Evolutionary conservation across 768 basidiomycete species (phyloP), one percentile per base, ranked within the genome.

Genomic region (Harrya chromipes): DNA sequence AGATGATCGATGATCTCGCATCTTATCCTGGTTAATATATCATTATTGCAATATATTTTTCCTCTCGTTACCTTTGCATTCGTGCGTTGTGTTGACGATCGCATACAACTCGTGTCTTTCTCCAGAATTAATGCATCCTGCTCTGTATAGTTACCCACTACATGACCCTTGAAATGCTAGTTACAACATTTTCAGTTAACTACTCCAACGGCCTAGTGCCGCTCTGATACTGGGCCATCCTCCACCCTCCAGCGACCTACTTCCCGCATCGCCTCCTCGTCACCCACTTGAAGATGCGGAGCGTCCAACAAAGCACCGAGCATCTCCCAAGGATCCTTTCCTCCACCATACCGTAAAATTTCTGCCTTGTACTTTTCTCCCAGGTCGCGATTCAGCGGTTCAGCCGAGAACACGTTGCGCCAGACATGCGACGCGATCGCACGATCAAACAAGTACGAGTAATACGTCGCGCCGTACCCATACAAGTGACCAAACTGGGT

Each of bases 401-500:
- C 75, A 0, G 57, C 52, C 9, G 74, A 71, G 60, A 98, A 98
- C 0, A 95, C 72, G 10, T 81, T 78, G 10, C 73, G 67, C 88
- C 91, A 99, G 0, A 97, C 85, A n/a, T 87, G 80, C 6, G 89
- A 89, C 0, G 97, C 95, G 51, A 99, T 97, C 4, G 93, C 93
- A 5, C 94, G 83, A 57, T 98, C 97, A 57, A 99, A 94, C 12
- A 97, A 77, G 64, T 99, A 99, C 4, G 93, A 94, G 61, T 99
- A 99, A 65, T 99, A 99, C 0, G 93, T 97, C 13, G 95, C 94
- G 6, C 95, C 94, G 59, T 99, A 99, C 3, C 94, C 93, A 61
- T 87, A 94, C 6, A 99, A 72, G 65, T 99, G 97, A 0, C 90
- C 89, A 57, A 99, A 99, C 59, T 94, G 92, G 0, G 93, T 93